These are phyloP conservation scores for Leishmania turanica DNA, from an alignment of 208 protist genomes.

Conservation along the genomic window DNA sequence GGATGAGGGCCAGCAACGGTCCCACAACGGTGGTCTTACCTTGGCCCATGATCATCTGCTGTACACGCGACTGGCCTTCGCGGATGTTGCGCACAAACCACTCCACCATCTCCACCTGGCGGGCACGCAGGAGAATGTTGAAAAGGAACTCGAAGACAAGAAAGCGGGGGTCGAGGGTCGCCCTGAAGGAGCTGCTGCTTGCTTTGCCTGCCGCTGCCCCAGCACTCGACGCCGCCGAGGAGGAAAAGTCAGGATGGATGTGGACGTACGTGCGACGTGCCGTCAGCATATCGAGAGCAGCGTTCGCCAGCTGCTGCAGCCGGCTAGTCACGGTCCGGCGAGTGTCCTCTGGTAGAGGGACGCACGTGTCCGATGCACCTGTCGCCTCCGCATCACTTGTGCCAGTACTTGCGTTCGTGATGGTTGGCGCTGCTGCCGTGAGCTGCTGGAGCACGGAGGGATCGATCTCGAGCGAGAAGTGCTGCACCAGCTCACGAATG, in stretches of 20 bases:
- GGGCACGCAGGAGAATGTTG: conserved; percentile 91
- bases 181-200: conserved; percentile 1
- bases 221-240: neutral
- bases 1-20: conserved; percentile 93
- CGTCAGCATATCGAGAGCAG: conserved; percentile 60
- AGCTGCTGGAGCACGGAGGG: conserved; percentile 27
- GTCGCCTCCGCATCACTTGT: neutral
- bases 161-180: conserved; percentile 87
- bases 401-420: neutral
- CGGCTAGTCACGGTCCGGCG: conserved; percentile 32
- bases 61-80: conserved; percentile 78
- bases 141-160: conserved; percentile 94
- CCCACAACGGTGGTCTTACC: conserved; percentile 96
- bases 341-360: conserved; percentile 26
- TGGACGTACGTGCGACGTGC: conserved; percentile 63
- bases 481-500: conserved; percentile 38
- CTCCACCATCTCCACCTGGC: conserved; percentile 93
- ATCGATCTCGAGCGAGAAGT: conserved; percentile 61
- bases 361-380: neutral
- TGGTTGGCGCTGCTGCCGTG: neutral
- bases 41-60: conserved; percentile 97
- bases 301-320: conserved; percentile 44
- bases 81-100: conserved; percentile 81
- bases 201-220: neutral
- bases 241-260: neutral